Evolutionary conservation across 2,329 filamentous ascomycete species (phyloP).

Genomic region (Aspergillus udagawae): DNA sequence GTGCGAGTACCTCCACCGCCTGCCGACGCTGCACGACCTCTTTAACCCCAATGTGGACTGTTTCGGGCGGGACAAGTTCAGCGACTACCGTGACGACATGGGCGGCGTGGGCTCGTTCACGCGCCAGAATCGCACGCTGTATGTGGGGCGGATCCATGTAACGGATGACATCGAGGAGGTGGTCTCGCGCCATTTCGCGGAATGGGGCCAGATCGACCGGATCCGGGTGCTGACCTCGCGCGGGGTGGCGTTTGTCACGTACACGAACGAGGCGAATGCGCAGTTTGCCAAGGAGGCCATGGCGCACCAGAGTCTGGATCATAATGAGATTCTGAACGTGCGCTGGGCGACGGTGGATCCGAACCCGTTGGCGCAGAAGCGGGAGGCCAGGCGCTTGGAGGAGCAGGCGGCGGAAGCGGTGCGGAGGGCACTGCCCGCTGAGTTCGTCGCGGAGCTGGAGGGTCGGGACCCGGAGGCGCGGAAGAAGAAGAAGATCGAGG

Average conservation of each 20-base stretch:
- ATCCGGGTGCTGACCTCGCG: slow-evolving; percentile 81
- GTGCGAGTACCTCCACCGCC: slow-evolving; percentile 87
- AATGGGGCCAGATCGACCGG: slow-evolving; percentile 92
- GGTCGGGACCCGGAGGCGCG: slow-evolving; percentile 80
- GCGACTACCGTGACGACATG: slow-evolving; percentile 95
- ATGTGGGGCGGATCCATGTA: slow-evolving; percentile 89
- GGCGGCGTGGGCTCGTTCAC: slow-evolving; percentile 92
- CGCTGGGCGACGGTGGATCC: slow-evolving; percentile 96
- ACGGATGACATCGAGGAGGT: slow-evolving; percentile 97
- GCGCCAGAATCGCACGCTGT: slow-evolving; percentile 89
- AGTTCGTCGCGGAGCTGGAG: slow-evolving; percentile 91
- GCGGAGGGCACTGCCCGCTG: slow-evolving; percentile 76
- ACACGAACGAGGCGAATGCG: slow-evolving; percentile 81
- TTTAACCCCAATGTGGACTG: slow-evolving; percentile 94
- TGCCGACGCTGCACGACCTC: slow-evolving; percentile 81
- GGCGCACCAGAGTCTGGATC: slow-evolving; percentile 88
- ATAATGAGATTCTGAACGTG: slow-evolving; percentile 90
- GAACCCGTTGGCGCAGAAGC: slow-evolving; percentile 89
- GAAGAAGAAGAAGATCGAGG: slow-evolving; percentile 86
- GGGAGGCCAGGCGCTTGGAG: slow-evolving; percentile 83
- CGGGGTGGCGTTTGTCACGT: slow-evolving; percentile 94
- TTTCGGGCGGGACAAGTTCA: slow-evolving; percentile 89
- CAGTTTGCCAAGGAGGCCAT: slow-evolving; percentile 94
- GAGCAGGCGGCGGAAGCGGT: slow-evolving; percentile 97
- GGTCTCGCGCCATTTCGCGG: slow-evolving; percentile 88